Evolutionary conservation across 2,329 filamentous ascomycete genomes (phyloP), one percentile per base, ranked within the genome.

Genomic region (Hirsutella minnesotensis): DNA sequence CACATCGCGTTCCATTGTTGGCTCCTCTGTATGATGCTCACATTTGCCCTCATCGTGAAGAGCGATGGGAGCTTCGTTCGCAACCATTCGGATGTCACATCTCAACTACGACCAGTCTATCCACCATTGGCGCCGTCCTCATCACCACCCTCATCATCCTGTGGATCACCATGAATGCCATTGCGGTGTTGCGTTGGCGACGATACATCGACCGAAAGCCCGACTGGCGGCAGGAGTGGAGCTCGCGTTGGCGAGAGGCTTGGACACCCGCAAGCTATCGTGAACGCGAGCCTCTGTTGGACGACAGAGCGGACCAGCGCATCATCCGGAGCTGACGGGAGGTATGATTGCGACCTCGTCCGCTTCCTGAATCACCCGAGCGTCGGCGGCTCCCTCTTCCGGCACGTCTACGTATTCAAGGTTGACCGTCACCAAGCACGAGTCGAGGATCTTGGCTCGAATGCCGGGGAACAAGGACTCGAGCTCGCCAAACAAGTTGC

Each of bases 341-440:
- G 87, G 86, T 44, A 94, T 90, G 30, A 94, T 83, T 35, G 83
- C 87, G 43, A 94, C 85, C 65, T 94, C 87, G 56, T 94, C 86
- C 22, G 81, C 84, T 48, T 77, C 77, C 41, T 77, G 64, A 44
- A 94, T 83, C 44, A 76, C 58, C 21, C 68, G 51, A 15, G 65
- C 64, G 9, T 57, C 55, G 15, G 54, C 55, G 16, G 64, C 60
- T 16, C 61, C 61, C 27, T 63, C 62, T 34, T 68, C 68, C 10
- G 73, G 68, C 10, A 86, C 53, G 56, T 92, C 83, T 55, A 90
- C 79, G 64, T 94, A 94, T 45, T 86, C 75, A 42, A 90, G 65
- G 51, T 94, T 92, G 56, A 94, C 67, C 20, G 86, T 90, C 48
- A 94, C 73, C 44, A 88, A 72, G 56, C 81, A 86, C 46, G 79